Evolutionary conservation across 768 basidiomycete genomes (phyloP).

Genomic region (Nidularia sp.): DNA sequence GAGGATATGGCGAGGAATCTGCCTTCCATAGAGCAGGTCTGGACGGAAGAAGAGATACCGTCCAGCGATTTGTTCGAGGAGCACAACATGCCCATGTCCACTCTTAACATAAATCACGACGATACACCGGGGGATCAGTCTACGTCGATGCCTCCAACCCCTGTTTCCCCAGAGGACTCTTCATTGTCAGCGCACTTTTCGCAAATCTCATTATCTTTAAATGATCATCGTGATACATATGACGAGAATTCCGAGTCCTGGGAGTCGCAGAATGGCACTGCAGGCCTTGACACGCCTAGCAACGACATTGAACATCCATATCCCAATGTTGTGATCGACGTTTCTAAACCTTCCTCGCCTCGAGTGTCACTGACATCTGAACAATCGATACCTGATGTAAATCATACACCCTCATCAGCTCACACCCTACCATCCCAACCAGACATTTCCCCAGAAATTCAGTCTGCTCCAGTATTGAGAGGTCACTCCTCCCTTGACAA

Average conservation of each 20-base stretch:
- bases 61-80: conserved; percentile 26
- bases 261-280: conserved; percentile 1
- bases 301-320: conserved; percentile 17
- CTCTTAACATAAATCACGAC: conserved; percentile 47
- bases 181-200: conserved; percentile 30
- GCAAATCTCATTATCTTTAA: conserved; percentile 29
- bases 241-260: conserved; percentile 12
- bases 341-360: conserved; percentile 25
- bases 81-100: conserved; percentile 50
- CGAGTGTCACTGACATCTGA: conserved; percentile 16
- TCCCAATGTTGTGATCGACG: conserved; percentile 41
- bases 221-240: conserved; percentile 3
- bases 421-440: too few species aligned
- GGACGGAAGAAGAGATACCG: conserved; percentile 23
- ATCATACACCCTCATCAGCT: too few species aligned
- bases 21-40: conserved; percentile 25
- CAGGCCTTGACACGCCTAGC: neutral
- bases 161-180: conserved; percentile 16
- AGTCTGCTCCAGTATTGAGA: too few species aligned
- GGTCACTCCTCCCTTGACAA: too few species aligned
- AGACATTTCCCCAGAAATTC: too few species aligned
- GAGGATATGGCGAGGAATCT: conserved; percentile 53
- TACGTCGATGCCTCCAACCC: conserved; percentile 9
- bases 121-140: conserved; percentile 18
- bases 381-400: neutral